These are phyloP conservation scores for Ophiostoma sp. DNA, from an alignment of 2,329 filamentous ascomycete species.

Conservation along the genomic window DNA sequence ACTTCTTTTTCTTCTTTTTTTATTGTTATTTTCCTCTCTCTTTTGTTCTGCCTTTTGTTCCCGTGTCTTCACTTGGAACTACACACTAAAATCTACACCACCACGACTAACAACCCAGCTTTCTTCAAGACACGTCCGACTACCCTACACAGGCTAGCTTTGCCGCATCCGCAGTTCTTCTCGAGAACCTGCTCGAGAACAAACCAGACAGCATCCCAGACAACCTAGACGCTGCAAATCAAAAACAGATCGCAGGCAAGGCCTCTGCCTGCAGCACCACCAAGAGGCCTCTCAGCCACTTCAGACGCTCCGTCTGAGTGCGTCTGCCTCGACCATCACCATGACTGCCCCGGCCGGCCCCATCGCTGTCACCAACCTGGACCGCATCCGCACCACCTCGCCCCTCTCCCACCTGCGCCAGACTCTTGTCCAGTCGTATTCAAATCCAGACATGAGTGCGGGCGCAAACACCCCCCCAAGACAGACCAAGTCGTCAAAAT, in stretches of 20 bases:
- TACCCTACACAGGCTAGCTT: neutral
- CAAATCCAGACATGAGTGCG: neutral
- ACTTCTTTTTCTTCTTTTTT: neutral
- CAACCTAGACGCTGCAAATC: neutral
- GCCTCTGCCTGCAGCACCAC: too few species aligned
- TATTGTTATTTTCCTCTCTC: neutral
- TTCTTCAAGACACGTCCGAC: conserved; percentile 1
- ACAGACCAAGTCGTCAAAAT: neutral
- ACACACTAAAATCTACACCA: too few species aligned
- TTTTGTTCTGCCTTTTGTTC: neutral
- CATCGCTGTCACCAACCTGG: neutral
- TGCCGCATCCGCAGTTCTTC: conserved; percentile 1
- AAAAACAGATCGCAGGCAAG: neutral
- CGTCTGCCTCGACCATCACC: neutral
- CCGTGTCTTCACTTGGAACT: neutral
- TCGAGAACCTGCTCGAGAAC: neutral
- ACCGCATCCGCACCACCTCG: neutral
- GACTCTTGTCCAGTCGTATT: neutral
- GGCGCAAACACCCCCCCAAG: neutral
- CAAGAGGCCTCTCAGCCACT: too few species aligned
- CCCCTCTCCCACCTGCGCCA: conserved; percentile 5
- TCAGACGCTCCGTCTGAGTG: neutral
- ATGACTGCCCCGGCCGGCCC: conserved; percentile 7
- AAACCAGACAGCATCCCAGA: neutral
- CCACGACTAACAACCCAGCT: neutral